A percentile compares a stretch with the other conserved stretches of the same genome.
Evolutionary conservation across 2,329 filamentous ascomycete genomes (phyloP).

Genomic region (Magnaporthiopsis rhizophila): DNA sequence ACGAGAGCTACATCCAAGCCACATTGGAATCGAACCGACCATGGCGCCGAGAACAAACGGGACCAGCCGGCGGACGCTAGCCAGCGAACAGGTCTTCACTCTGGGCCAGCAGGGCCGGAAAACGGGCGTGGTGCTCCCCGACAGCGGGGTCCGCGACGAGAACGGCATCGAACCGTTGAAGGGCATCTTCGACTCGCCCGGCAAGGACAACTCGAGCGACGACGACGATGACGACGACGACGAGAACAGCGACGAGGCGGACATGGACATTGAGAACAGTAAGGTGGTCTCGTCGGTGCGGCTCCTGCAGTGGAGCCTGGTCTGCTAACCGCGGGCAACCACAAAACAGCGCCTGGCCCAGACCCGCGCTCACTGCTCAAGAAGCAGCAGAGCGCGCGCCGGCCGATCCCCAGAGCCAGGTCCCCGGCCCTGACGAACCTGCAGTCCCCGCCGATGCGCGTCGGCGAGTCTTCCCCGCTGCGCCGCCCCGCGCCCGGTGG

Average conservation of each 20-base stretch:
- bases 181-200: constrained; percentile 71
- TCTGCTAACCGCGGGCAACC: not conserved
- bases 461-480: constrained; percentile 15
- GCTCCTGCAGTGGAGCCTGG: not conserved
- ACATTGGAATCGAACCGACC: not conserved
- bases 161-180: constrained; percentile 86
- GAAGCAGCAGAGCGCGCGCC: constrained; percentile 36
- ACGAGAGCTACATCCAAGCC: not conserved
- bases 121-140: constrained; percentile 76
- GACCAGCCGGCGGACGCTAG: not conserved
- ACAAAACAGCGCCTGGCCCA: constrained; percentile 40
- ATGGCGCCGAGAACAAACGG: not conserved
- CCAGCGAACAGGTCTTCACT: not conserved
- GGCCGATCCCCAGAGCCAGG: constrained; percentile 37
- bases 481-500: not conserved
- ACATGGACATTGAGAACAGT: constrained; percentile 44
- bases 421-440: constrained; percentile 59
- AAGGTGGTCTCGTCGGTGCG: constrained; percentile 16
- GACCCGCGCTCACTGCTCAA: constrained; percentile 45
- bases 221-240: constrained; percentile 19
- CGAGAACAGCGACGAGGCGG: constrained; percentile 25
- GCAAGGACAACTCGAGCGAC: constrained; percentile 35
- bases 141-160: constrained; percentile 76
- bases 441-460: constrained; percentile 48
- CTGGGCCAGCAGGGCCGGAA: constrained; percentile 48